Conservation (phyloP, 768 basidiomycete genomes). For the Leucosporidium creatinivorum region DNA sequence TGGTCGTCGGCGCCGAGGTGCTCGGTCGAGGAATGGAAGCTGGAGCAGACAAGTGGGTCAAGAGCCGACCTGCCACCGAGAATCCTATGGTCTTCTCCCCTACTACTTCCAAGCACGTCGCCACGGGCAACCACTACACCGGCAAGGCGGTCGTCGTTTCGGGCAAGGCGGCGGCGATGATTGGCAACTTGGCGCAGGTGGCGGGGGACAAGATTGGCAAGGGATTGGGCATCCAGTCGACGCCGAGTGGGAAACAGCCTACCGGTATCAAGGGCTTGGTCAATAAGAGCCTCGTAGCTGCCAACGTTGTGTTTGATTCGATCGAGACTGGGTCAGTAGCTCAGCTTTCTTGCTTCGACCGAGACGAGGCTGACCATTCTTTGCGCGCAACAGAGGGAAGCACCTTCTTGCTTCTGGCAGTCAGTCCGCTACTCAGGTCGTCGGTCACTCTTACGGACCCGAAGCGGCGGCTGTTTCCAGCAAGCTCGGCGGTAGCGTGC, state of each 20-base stretch:
- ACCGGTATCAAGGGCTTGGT: conserved; percentile 12
- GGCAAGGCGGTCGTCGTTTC: conserved; percentile 8
- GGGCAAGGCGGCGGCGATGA: conserved; percentile 12
- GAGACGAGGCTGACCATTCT: background rate
- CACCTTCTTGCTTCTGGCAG: conserved; percentile 14
- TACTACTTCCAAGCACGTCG: background rate
- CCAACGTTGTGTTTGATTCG: conserved; percentile 24
- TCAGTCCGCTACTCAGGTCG: conserved; percentile 10
- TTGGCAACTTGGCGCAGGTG: conserved; percentile 4
- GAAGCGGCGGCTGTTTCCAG: conserved; percentile 41
- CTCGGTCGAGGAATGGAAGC: conserved; percentile 3
- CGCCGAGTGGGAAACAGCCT: background rate
- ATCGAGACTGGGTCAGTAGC: conserved; percentile 38
- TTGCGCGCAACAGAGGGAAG: conserved; percentile 7
- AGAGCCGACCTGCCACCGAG: conserved; percentile 6
- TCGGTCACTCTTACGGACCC: conserved; percentile 42
- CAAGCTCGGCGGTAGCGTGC: conserved; percentile 40
- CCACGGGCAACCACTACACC: background rate
- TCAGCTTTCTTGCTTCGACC: background rate
- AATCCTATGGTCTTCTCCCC: conserved; percentile 18
- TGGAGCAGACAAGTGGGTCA: conserved; percentile 8
- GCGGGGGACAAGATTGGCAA: conserved; percentile 21
- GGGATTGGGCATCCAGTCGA: conserved; percentile 14
- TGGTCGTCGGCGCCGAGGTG: conserved; percentile 19
- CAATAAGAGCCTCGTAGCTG: conserved; percentile 10